Base-by-base conservation (phyloP, 768 basidiomycete genomes). In the Pleurotus eryngii region DNA sequence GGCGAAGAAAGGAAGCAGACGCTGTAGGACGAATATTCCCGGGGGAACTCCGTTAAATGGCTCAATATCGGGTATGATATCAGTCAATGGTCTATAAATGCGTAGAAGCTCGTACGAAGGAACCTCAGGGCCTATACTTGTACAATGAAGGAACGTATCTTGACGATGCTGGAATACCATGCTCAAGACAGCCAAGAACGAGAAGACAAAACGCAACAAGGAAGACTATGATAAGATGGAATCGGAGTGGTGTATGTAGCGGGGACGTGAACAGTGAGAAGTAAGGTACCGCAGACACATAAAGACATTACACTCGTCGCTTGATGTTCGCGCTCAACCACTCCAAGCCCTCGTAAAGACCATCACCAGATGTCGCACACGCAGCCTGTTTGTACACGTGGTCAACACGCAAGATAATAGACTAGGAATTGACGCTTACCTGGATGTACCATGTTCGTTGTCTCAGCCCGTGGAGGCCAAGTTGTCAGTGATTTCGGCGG, bases 381-480 rank as follows among this genome's bases (percentile, higher is more conserved):
- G 97, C 95, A 63, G 96, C 92, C 92, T 99, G 63, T 22, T 56
- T 35, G 60, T 35, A 51, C 43, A 26, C 56, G 56, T 61, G 60
- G 58, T 59, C 62, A 61, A 61, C 55, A 55, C 59, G 53, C 42
- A 58, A 55, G 51, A 47, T 27, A 35, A 35, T 42, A 46, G 59
- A 35, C 55, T 60, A 55, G 11, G 22, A n/a, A 22, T 14, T n/a
- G 15, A 4, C 24, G 18, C 24, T 17, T 54, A 90, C 92, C 85
- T 94, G 92, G 65, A 98, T 96, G 74, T 92, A 96, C 97, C 97
- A 99, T 60, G 90, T 93, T 77, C 97, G 82, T 80, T 98, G 92
- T 72, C 95, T 89, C 67, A 99, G 87, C 53, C 93, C 92, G 70
- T 98, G 96, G 53, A 99, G 90, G 60, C 97, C 96, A 66, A 99